Conservation (phyloP, 2,329 filamentous ascomycete species). For the Penicillium italicum region DNA sequence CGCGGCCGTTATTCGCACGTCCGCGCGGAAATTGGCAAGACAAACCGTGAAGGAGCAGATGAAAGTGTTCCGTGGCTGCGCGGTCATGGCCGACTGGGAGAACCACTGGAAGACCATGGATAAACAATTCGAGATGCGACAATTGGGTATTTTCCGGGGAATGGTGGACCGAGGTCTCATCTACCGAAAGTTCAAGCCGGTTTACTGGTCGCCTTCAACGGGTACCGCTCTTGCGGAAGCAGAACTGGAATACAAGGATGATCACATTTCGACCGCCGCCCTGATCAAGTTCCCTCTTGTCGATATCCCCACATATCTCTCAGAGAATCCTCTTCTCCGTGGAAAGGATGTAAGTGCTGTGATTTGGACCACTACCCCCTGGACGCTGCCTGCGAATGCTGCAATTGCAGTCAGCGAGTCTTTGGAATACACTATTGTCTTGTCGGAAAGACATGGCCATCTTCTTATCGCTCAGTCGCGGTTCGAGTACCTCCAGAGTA, state of each 20-base stretch:
- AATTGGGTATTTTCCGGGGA: slow-evolving; percentile 56
- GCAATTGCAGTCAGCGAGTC: slow-evolving; percentile 78
- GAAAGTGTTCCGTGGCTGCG: slow-evolving; percentile 57
- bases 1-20: slow-evolving; percentile 50
- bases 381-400: slow-evolving; percentile 91
- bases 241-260: slow-evolving; percentile 62
- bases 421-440: slow-evolving; percentile 68
- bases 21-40: slow-evolving; percentile 54
- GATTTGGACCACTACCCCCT: slow-evolving; percentile 98
- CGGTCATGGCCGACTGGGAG: slow-evolving; percentile 63
- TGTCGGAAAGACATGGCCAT: slow-evolving; percentile 53
- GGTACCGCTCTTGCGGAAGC: slow-evolving; percentile 62
- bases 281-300: slow-evolving; percentile 70
- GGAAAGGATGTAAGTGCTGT: slow-evolving; percentile 64
- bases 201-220: slow-evolving; percentile 65
- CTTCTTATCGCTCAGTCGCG: slow-evolving; percentile 71
- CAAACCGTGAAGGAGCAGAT: slow-evolving; percentile 58
- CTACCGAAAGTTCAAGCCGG: slow-evolving; percentile 60
- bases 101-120: slow-evolving; percentile 63
- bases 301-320: slow-evolving; percentile 45
- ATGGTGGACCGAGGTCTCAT: slow-evolving; percentile 62
- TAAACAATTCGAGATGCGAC: slow-evolving; percentile 57
- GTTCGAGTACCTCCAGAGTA: slow-evolving; percentile 54
- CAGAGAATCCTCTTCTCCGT: slow-evolving; percentile 40
- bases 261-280: slow-evolving; percentile 58